A percentile compares a stretch with the other conserved stretches of the same genome.
phyloP scores from a whole-genome alignment of 2,329 filamentous ascomycete species.

The Pezizomycotina sp. region DNA sequence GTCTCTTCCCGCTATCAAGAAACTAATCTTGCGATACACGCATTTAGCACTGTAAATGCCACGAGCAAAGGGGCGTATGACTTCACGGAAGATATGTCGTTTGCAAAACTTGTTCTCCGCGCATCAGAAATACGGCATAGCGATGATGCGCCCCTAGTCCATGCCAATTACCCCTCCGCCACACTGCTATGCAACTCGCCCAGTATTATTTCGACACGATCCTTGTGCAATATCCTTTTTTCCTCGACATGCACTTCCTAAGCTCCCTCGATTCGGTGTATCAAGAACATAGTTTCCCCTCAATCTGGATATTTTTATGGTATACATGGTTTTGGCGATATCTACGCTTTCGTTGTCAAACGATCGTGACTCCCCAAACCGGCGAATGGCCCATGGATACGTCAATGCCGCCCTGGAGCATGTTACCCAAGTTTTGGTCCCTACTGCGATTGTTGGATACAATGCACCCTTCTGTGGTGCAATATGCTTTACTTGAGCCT shows the following conservation, averaged over 20 bases:
- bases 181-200: slow-evolving; percentile 50
- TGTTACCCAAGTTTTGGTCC: slow-evolving; percentile 67
- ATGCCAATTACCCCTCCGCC: slow-evolving; percentile 47
- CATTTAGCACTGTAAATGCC: slow-evolving; percentile 66
- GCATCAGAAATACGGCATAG: slow-evolving; percentile 42
- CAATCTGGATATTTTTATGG: slow-evolving; percentile 61
- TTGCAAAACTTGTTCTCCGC: slow-evolving; percentile 74
- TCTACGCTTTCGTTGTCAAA: slow-evolving; percentile 31
- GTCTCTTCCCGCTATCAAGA: slow-evolving; percentile 12
- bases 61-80: slow-evolving; percentile 88
- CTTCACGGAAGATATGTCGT: slow-evolving; percentile 76
- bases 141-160: slow-evolving; percentile 18
- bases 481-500: slow-evolving; percentile 81
- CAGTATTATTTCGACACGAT: slow-evolving; percentile 76
- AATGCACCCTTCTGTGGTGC: slow-evolving; percentile 70
- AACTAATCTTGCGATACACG: slow-evolving; percentile 14
- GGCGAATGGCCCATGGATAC: slow-evolving; percentile 42
- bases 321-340: slow-evolving; percentile 81
- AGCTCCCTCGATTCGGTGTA: slow-evolving; percentile 70
- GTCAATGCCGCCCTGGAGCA: slow-evolving; percentile 53
- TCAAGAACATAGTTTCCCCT: slow-evolving; percentile 44
- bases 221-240: slow-evolving; percentile 63
- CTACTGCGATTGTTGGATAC: slow-evolving; percentile 69
- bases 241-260: slow-evolving; percentile 63
- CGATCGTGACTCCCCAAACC: slow-evolving; percentile 23